Base-by-base conservation (phyloP, 768 basidiomycete species). In the Tylopilus sp. region DNA sequence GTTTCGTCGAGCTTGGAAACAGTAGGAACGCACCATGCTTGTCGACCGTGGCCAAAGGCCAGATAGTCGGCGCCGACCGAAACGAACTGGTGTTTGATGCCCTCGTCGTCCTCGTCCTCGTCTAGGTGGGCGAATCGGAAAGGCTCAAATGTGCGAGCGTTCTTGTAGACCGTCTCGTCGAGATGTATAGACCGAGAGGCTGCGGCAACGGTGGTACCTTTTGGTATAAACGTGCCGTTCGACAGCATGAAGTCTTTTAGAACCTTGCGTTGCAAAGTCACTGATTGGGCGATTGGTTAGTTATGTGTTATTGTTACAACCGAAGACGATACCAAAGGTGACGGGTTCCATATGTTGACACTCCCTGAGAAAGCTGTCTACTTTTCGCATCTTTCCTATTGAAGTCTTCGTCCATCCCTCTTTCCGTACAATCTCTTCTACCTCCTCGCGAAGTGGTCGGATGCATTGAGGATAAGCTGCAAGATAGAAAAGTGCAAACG, bases 91-190 rank as follows among this genome's bases (percentile, higher is more conserved):
- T 74, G 62, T 53, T 69, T 73, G 2, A 45, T 54, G 12, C 48
- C 55, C 21, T 75, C 74, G 3, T 58, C 71, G 2, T 68, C 60
- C 31, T 51, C n/a, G n/a, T n/a, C 57, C 17, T 75, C 66, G 42
- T 67, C 58, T 56, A 73, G 65, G 13, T 71, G 61, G 0, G 71
- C 65, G 57, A 80, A 83, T 9, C 82, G 78, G 64, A 78, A 80
- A 0, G 75, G 76, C 22, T 81, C 72, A 50, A 84, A 78, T 7
- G 47, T 54, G 1, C 64, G n/a, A 0, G 77, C 60, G 34, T 74
- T 65, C 6, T 68, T 53, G 47, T 78, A 76, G 13, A 54, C 1
- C 7, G 37, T 25, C 1, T 45, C 40, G 24, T 67, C 63, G 4
- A 12, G 29, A 37, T 72, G 71, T 0, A 63, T 31, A 5, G 65